Percentiles rank a stretch among this genome's conserved stretches.
phyloP scores from a whole-genome alignment of 495 filamentous ascomycete species.

The Cercophora sp. region DNA sequence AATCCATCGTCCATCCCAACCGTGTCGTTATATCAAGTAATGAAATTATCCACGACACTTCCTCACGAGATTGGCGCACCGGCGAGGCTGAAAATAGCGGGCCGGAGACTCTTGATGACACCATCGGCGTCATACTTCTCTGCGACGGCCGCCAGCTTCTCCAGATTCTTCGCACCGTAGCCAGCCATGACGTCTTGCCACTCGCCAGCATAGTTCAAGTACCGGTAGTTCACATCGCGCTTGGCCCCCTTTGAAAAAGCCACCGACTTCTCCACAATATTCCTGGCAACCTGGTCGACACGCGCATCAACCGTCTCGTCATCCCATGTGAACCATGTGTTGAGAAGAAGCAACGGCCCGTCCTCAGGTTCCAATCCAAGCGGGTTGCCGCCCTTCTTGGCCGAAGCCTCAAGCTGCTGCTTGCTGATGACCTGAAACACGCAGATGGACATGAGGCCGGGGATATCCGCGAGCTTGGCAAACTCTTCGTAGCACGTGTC shows the following conservation, averaged over 20 bases:
- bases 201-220: constrained; percentile 3
- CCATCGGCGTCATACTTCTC: not conserved
- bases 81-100: not conserved
- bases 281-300: not conserved
- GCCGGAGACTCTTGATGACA: not conserved
- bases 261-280: not conserved
- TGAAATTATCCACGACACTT: too few species aligned
- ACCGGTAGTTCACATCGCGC: not conserved
- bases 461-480: not conserved
- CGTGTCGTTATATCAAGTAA: too few species aligned
- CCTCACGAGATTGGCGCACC: not conserved
- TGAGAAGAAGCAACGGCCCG: not conserved
- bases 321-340: not conserved
- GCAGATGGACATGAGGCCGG: not conserved
- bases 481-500: not conserved
- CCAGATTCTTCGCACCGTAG: not conserved
- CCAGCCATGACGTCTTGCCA: not conserved
- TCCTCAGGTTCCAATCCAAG: not conserved
- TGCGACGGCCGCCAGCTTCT: not conserved
- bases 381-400: not conserved
- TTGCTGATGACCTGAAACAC: constrained; percentile 1
- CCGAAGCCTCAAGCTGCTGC: not conserved
- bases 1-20: too few species aligned
- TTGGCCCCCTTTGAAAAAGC: not conserved
- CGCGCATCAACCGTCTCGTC: not conserved